A percentile compares a stretch with the other conserved stretches of the same genome.
Evolutionary conservation across 768 basidiomycete species (phyloP).

Genomic region (Hortiboletus campestris): DNA sequence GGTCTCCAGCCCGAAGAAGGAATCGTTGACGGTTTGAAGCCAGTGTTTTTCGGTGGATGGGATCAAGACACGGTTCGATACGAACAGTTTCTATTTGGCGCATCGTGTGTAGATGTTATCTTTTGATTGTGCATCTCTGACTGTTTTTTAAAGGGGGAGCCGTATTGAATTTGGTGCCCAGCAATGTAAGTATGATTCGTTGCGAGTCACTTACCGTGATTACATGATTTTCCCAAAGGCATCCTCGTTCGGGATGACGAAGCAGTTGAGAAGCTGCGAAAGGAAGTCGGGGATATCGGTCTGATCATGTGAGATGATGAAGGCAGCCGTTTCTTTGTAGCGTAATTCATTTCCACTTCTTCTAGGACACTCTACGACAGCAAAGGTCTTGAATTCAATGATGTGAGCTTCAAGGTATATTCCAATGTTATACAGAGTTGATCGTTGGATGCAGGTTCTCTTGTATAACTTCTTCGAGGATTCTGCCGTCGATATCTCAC

Average conservation of each 20-base stretch:
- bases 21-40: constrained; percentile 50
- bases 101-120: constrained; percentile 34
- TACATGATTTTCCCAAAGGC: constrained; percentile 36
- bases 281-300: constrained; percentile 57
- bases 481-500: constrained; percentile 46
- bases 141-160: constrained; percentile 35
- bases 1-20: constrained; percentile 53
- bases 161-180: constrained; percentile 60
- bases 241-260: constrained; percentile 66
- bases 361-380: constrained; percentile 33
- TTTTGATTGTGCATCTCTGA: constrained; percentile 5
- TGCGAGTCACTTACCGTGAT: background rate
- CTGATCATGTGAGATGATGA: constrained; percentile 48
- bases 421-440: background rate
- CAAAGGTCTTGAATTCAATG: constrained; percentile 30
- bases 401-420: constrained; percentile 3
- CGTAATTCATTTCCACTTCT: background rate
- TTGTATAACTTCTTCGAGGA: constrained; percentile 75
- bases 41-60: constrained; percentile 55
- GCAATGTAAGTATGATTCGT: constrained; percentile 49
- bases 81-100: constrained; percentile 58
- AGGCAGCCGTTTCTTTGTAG: background rate
- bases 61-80: constrained; percentile 42
- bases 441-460: constrained; percentile 48
- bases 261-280: constrained; percentile 45